Conservation (phyloP, 202 grass and related monocot species). For the Saccharum hybrid region DNA sequence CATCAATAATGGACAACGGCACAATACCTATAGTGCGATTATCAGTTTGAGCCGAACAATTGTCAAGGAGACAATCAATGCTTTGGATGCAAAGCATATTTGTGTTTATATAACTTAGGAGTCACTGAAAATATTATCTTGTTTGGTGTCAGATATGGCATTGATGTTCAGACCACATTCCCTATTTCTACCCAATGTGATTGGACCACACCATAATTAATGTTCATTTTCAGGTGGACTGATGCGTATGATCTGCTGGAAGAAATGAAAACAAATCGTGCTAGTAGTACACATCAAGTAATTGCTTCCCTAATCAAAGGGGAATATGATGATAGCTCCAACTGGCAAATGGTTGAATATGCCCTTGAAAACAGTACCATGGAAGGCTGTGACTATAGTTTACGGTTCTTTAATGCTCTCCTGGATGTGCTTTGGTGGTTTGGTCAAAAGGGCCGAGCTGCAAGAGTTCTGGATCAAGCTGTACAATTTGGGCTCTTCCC, state of each 20-base stretch:
- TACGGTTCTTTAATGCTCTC: slow-evolving; percentile 84
- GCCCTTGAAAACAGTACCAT: slow-evolving; percentile 73
- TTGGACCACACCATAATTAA: not conserved
- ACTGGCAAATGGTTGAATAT: slow-evolving; percentile 99
- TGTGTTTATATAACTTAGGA: slow-evolving; percentile 21
- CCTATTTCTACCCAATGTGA: slow-evolving; percentile 27
- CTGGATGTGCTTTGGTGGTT: slow-evolving; percentile 96
- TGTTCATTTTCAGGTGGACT: slow-evolving; percentile 69
- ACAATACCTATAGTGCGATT: not conserved
- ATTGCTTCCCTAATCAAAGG: slow-evolving; percentile 91
- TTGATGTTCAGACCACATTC: not conserved
- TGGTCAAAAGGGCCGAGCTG: slow-evolving; percentile 77
- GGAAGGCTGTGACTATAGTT: slow-evolving; percentile 86
- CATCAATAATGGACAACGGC: not conserved
- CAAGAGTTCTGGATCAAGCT: slow-evolving; percentile 71
- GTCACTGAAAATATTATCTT: not conserved
- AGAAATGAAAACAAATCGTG: slow-evolving; percentile 83
- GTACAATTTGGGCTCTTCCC: slow-evolving; percentile 78
- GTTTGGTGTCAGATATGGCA: not conserved
- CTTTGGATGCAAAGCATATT: slow-evolving; percentile 7
- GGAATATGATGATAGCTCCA: slow-evolving; percentile 82
- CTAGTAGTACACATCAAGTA: slow-evolving; percentile 79
- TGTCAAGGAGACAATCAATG: not conserved
- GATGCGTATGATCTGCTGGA: slow-evolving; percentile 82
- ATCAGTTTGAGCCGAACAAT: not conserved